Evolutionary conservation across 139 green algal species (phyloP).

Genomic region (Spirogloea muscicola): DNA sequence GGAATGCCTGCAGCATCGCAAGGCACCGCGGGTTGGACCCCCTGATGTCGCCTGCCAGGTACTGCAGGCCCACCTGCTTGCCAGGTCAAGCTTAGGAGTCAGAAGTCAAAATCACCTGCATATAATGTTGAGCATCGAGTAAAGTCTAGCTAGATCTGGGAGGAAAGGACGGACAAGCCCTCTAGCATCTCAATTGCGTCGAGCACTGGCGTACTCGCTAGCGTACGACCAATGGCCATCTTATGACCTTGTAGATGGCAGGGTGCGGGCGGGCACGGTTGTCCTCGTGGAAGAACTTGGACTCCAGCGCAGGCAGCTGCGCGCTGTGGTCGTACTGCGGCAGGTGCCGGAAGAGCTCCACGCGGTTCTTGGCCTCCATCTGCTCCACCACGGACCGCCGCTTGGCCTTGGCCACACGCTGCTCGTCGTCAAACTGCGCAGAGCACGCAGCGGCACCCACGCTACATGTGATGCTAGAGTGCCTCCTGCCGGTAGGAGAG

Average conservation of each 20-base stretch:
- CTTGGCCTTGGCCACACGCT: constrained; percentile 1
- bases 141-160: too few relatives aligned
- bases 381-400: constrained; percentile 2
- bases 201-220: too few relatives aligned
- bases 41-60: constrained; percentile 61
- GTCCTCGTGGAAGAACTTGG: constrained; percentile 34
- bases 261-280: background rate
- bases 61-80: constrained; percentile 75
- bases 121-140: too few relatives aligned
- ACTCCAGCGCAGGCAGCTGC: constrained; percentile 14
- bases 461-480: too few relatives aligned
- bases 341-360: constrained; percentile 81
- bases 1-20: constrained; percentile 79
- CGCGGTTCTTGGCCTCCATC: constrained; percentile 4
- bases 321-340: constrained; percentile 60
- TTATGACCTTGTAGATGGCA: constrained; percentile 35
- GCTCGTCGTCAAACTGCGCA: constrained; percentile 37
- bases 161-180: too few relatives aligned
- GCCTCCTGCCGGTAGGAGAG: too few relatives aligned
- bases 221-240: too few relatives aligned
- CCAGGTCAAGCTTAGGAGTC: background rate
- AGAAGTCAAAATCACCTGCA: background rate
- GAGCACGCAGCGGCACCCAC: too few relatives aligned
- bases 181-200: too few relatives aligned
- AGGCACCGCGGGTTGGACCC: constrained; percentile 77